phyloP scores from a whole-genome alignment of 352 stramenopile genomes.

The Phytophthora cactorum region DNA sequence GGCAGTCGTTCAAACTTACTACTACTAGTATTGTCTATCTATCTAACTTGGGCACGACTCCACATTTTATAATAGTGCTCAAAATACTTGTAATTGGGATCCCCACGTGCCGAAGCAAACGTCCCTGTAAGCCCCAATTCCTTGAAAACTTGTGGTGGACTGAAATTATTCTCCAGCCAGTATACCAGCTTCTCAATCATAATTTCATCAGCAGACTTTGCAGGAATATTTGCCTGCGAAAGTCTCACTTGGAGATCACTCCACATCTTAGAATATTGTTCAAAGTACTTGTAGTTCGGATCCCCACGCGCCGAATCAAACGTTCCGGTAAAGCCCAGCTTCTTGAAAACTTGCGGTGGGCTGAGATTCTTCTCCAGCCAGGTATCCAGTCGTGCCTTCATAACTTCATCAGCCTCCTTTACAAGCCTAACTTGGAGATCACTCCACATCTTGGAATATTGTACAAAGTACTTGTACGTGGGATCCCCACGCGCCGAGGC shows the following conservation, averaged over 20 bases:
- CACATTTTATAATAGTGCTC: slow-evolving; percentile 17
- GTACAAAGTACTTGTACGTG: slow-evolving; percentile 18
- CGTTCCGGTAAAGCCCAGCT: neutral
- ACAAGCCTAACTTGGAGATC: neutral
- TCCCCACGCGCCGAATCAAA: neutral
- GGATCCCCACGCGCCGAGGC: slow-evolving; percentile 7
- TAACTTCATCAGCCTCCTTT: neutral
- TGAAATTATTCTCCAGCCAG: neutral
- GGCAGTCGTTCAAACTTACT: too few species aligned
- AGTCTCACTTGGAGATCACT: neutral
- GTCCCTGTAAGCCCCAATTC: slow-evolving; percentile 14
- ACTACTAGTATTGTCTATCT: neutral
- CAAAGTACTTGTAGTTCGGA: neutral
- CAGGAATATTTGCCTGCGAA: neutral
- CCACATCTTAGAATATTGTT: neutral
- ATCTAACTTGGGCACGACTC: neutral
- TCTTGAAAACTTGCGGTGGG: neutral
- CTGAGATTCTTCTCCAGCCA: neutral
- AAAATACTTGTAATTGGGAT: slow-evolving; percentile 22
- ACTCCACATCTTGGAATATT: slow-evolving; percentile 20
- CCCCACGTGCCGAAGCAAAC: slow-evolving; percentile 7
- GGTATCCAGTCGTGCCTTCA: neutral
- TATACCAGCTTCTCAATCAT: neutral
- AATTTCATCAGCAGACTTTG: neutral
- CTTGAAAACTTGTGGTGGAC: slow-evolving; percentile 20